A percentile compares a stretch with the other conserved stretches of the same genome.
Conservation (phyloP, 2,329 filamentous ascomycete species). For the Fusarium sp. region DNA sequence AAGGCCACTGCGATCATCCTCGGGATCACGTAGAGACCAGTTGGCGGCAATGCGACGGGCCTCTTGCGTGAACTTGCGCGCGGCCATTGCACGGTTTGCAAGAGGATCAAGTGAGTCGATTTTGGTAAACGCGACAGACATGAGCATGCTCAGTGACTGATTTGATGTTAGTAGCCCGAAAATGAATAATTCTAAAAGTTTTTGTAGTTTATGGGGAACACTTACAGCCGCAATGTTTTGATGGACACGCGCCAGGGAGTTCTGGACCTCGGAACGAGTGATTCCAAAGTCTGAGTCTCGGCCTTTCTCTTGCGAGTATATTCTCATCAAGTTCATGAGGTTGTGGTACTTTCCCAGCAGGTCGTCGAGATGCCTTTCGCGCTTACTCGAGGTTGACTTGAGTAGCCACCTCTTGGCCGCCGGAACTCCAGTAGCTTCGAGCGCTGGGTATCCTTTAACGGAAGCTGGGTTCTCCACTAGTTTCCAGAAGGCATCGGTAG, state of each 20-base stretch:
- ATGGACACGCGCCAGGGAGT: background rate
- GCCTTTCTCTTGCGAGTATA: background rate
- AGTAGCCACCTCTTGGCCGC: conserved; percentile 11
- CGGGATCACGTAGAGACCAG: background rate
- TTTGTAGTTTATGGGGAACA: too few species aligned
- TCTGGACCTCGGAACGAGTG: background rate
- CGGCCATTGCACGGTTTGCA: background rate
- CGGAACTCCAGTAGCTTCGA: conserved; percentile 6
- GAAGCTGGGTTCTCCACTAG: background rate
- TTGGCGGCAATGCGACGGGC: background rate
- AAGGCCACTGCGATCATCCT: accelerated
- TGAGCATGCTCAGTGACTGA: background rate
- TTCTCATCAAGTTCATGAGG: background rate
- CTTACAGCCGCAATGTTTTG: background rate
- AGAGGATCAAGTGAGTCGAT: background rate
- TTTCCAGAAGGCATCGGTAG: conserved; percentile 16
- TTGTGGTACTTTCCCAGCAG: background rate
- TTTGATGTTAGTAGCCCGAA: background rate
- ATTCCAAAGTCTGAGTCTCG: background rate
- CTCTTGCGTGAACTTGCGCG: background rate
- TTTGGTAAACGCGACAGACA: background rate
- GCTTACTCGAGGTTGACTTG: background rate
- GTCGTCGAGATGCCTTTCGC: conserved; percentile 20
- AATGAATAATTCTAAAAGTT: background rate
- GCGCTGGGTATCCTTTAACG: background rate